These are phyloP conservation scores for Cornus controversa DNA, from an alignment of 148 eudicot species.

Conservation along the genomic window DNA sequence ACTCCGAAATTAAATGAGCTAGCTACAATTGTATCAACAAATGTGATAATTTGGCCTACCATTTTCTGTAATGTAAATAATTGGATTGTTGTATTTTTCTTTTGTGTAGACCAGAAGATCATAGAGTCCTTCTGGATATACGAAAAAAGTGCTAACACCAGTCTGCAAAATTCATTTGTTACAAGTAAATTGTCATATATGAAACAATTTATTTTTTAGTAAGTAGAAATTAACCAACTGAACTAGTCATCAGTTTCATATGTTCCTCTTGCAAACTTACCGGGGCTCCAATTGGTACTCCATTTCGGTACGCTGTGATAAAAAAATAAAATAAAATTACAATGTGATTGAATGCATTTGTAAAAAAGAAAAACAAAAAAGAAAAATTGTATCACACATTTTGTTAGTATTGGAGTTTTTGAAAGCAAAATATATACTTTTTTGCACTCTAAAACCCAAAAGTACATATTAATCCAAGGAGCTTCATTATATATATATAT, in stretches of 20 bases:
- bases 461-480: too few species aligned
- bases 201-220: too few species aligned
- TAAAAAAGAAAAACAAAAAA: too few species aligned
- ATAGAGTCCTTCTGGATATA: conserved; percentile 17
- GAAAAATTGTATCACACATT: too few species aligned
- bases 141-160: conserved; percentile 11
- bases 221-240: too few species aligned
- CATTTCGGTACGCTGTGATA: not conserved
- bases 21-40: too few species aligned
- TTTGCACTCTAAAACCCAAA: too few species aligned
- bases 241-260: too few species aligned
- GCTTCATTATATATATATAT: too few species aligned
- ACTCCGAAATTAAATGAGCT: not conserved
- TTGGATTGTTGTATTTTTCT: conserved; percentile 23
- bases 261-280: not conserved
- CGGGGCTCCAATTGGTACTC: not conserved
- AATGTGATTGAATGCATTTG: not conserved
- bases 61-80: conserved; percentile 23
- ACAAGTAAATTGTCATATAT: not conserved
- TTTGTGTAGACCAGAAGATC: conserved; percentile 23
- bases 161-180: conserved; percentile 12
- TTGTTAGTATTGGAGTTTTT: too few species aligned
- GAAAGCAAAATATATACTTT: too few species aligned
- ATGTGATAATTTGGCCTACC: too few species aligned
- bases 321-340: not conserved